Evolutionary conservation across 805 yeast species (phyloP).

Genomic region (Spathaspora sp.): DNA sequence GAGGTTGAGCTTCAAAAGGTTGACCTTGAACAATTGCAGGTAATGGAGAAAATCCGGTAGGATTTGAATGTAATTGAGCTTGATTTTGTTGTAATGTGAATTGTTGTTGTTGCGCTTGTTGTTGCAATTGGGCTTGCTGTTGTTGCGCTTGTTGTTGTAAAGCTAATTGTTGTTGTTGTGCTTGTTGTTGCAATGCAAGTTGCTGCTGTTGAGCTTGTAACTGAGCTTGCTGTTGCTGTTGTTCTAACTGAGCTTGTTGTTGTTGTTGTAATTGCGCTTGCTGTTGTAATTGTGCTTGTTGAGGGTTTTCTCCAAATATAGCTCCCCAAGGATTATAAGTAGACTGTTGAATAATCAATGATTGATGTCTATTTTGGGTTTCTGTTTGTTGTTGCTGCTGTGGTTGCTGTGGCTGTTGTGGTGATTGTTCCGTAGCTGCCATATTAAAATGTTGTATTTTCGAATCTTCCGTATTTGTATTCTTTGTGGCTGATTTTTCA

Average conservation of each 20-base stretch:
- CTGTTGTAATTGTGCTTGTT: too few species aligned
- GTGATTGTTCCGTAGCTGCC: not conserved
- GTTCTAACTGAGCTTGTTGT: too few species aligned
- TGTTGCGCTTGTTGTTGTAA: slow-evolving; percentile 24
- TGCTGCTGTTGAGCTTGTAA: slow-evolving; percentile 13
- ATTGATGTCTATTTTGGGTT: slow-evolving; percentile 13
- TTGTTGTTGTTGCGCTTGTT: slow-evolving; percentile 16
- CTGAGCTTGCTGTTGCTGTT: slow-evolving; percentile 8
- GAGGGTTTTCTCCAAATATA: slow-evolving; percentile 7
- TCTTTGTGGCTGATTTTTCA: slow-evolving; percentile 48
- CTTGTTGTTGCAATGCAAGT: slow-evolving; percentile 7
- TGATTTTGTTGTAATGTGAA: slow-evolving; percentile 24
- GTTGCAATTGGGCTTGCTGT: slow-evolving; percentile 1
- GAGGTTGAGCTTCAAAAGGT: slow-evolving; percentile 12
- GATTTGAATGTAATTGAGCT: not conserved
- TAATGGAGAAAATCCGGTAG: slow-evolving; percentile 3
- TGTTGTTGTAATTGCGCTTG: slow-evolving; percentile 12
- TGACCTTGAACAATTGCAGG: slow-evolving; percentile 13
- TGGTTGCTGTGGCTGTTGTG: not conserved
- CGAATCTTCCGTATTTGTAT: slow-evolving; percentile 1
- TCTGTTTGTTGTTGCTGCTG: slow-evolving; percentile 3
- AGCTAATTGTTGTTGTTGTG: slow-evolving; percentile 13
- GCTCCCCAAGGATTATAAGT: slow-evolving; percentile 40
- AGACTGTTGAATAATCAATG: slow-evolving; percentile 35
- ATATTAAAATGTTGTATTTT: slow-evolving; percentile 2